phyloP scores from a whole-genome alignment of 2,329 filamentous ascomycete species.

The Alternaria burnsii region DNA sequence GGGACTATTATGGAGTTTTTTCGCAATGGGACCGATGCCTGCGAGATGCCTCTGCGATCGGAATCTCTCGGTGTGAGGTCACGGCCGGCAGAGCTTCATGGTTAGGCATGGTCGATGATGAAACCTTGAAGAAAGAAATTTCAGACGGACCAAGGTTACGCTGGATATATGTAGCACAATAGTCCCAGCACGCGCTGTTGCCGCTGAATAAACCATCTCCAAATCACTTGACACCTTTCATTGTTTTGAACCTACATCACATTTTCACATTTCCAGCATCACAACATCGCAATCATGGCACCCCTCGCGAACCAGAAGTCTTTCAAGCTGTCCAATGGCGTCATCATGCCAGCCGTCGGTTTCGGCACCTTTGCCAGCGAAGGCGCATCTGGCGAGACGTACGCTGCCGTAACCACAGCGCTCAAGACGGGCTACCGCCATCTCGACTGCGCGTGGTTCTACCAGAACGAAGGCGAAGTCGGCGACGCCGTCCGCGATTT shows the following conservation, averaged over 20 bases:
- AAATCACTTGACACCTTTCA: not conserved
- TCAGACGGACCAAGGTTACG: slow-evolving; percentile 5
- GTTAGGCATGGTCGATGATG: slow-evolving; percentile 17
- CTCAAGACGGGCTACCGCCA: slow-evolving; percentile 69
- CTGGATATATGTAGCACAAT: slow-evolving; percentile 14
- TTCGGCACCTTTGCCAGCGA: slow-evolving; percentile 79
- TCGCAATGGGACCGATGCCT: slow-evolving; percentile 16
- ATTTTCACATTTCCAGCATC: not conserved
- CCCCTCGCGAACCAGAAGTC: slow-evolving; percentile 50
- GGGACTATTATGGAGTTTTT: slow-evolving; percentile 31
- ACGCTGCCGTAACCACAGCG: slow-evolving; percentile 66
- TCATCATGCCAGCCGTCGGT: slow-evolving; percentile 72
- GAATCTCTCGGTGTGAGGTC: slow-evolving; percentile 18
- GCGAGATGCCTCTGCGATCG: slow-evolving; percentile 32
- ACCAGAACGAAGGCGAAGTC: slow-evolving; percentile 76
- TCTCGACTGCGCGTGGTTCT: slow-evolving; percentile 75
- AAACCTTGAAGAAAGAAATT: slow-evolving; percentile 18
- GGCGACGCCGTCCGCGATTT: slow-evolving; percentile 70
- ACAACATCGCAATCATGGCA: slow-evolving; percentile 33
- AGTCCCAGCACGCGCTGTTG: slow-evolving; percentile 9
- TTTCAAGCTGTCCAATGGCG: slow-evolving; percentile 65
- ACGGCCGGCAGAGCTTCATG: slow-evolving; percentile 14
- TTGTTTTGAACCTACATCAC: not conserved
- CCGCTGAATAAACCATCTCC: not conserved
- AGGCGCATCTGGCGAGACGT: slow-evolving; percentile 64